Evolutionary conservation across 1,284 basidiomycete species (phyloP), one percentile per base, ranked within the genome.

Genomic region (Ceratobasidium sp.): DNA sequence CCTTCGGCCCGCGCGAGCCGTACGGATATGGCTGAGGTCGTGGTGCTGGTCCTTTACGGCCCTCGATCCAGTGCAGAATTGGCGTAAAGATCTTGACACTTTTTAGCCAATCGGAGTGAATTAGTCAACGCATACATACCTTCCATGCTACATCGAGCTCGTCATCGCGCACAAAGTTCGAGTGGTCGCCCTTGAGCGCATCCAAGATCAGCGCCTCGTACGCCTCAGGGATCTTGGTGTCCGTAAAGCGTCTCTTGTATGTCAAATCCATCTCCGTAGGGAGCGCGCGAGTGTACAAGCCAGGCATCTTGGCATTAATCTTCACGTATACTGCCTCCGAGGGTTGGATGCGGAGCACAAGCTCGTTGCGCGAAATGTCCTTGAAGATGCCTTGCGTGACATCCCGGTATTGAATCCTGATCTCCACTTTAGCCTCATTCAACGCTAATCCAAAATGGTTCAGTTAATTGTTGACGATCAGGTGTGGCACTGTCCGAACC

Each of bases 241-340:
- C 96, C 54, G 90, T 87, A 88, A 98, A 98, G 69, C 97, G 92
- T 79, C 93, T 89, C 90, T 97, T 97, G 90, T 98, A 98, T 28
- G 96, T 97, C 82, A 98, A 86, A 86, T 98, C 96, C 93, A 98
- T 96, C 86, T 98, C 97, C 65, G 93, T 95, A 52, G 96, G 96
- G 78, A 98, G 90, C 61, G 95, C 94, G 67, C 94, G 91, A 78
- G 95, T 97, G 82, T 92, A 88, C 80, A 98, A 89, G 33, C 96
- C 97, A 69, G 97, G 96, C 4, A 92, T 92, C 88, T 98, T 98
- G 65, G 93, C 90, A 87, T 98, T 98, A 84, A 98, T 87, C 87
- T 98, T 98, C 81, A 98, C 88, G 87, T 98, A 98, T 77, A 98
- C 92, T 23, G 96, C 95, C 85, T 98, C 96, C 69, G 92, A 92